These are phyloP conservation scores for Suhomyces guaymorum DNA, from an alignment of 1,139 yeast genomes.

Conservation along the genomic window DNA sequence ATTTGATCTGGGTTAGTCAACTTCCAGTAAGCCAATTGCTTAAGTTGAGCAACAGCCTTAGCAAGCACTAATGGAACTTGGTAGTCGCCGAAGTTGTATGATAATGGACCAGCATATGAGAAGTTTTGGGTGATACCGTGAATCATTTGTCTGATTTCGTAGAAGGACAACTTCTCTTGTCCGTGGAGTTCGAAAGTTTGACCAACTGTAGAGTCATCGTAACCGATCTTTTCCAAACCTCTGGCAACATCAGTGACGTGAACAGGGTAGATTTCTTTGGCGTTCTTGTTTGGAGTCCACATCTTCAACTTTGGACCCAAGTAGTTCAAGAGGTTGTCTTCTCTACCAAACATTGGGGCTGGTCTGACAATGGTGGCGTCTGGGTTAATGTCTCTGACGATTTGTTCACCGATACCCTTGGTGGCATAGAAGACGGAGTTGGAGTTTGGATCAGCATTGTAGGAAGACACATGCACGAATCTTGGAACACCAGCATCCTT, in stretches of 20 bases:
- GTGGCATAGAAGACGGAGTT: slow-evolving; percentile 74
- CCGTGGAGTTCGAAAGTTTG: slow-evolving; percentile 77
- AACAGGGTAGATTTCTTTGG: slow-evolving; percentile 69
- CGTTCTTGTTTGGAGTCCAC: slow-evolving; percentile 66
- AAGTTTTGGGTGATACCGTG: slow-evolving; percentile 62
- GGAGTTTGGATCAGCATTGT: slow-evolving; percentile 72
- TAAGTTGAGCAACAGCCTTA: slow-evolving; percentile 46
- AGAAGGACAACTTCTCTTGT: slow-evolving; percentile 62
- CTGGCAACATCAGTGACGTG: slow-evolving; percentile 77
- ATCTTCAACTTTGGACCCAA: slow-evolving; percentile 57
- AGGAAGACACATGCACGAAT: slow-evolving; percentile 75
- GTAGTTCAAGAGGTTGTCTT: slow-evolving; percentile 69
- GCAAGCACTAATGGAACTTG: slow-evolving; percentile 43
- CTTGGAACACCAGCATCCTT: slow-evolving; percentile 76
- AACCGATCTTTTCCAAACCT: slow-evolving; percentile 78
- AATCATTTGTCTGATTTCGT: slow-evolving; percentile 70
- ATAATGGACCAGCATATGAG: slow-evolving; percentile 55
- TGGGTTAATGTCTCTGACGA: slow-evolving; percentile 67
- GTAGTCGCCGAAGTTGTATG: slow-evolving; percentile 56
- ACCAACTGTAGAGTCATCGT: slow-evolving; percentile 78
- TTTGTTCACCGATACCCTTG: slow-evolving; percentile 77
- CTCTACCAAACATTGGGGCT: slow-evolving; percentile 76
- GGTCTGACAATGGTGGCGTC: slow-evolving; percentile 87
- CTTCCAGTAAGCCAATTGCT: slow-evolving; percentile 66
- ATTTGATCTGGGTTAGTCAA: slow-evolving; percentile 73